Evolutionary conservation across 2,329 filamentous ascomycete species (phyloP).

Genomic region (Colletotrichum lindemuthianum): DNA sequence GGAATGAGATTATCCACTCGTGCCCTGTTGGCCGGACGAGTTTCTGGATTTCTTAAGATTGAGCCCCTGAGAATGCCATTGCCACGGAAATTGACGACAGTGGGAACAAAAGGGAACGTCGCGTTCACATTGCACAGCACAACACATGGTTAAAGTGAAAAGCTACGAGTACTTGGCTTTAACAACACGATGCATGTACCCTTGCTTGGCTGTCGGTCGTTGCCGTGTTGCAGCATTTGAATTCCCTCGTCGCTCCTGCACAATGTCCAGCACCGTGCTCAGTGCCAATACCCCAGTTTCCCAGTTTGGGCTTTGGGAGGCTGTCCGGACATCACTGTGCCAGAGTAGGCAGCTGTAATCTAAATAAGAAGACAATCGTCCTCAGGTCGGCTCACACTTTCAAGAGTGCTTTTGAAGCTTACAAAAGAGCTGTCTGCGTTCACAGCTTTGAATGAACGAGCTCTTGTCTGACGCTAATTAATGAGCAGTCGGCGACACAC

Average conservation of each 20-base stretch:
- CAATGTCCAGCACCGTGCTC: no score
- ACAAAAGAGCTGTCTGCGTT: neutral
- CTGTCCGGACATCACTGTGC: no score
- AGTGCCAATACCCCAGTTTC: neutral
- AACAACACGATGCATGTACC: neutral
- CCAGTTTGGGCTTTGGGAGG: no score
- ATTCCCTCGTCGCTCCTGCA: neutral
- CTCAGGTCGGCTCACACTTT: neutral
- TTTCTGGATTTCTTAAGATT: constrained; percentile 25
- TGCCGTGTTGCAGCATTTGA: constrained; percentile 15
- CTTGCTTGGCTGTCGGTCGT: constrained; percentile 7
- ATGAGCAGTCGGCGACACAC: neutral
- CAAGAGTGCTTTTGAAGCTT: neutral
- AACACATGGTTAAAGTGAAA: no score
- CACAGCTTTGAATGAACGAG: neutral
- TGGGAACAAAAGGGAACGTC: constrained; percentile 2
- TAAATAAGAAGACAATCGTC: constrained; percentile 22
- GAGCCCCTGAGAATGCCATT: constrained; percentile 29
- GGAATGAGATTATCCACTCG: constrained; percentile 30
- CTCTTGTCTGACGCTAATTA: constrained; percentile 2
- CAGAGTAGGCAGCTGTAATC: neutral
- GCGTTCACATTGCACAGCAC: neutral
- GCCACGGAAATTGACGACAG: constrained; percentile 10
- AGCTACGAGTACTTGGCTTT: neutral
- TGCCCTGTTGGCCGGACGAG: constrained; percentile 28